Conservation (phyloP, 2,329 filamentous ascomycete species). For the Calonectria naviculata region DNA sequence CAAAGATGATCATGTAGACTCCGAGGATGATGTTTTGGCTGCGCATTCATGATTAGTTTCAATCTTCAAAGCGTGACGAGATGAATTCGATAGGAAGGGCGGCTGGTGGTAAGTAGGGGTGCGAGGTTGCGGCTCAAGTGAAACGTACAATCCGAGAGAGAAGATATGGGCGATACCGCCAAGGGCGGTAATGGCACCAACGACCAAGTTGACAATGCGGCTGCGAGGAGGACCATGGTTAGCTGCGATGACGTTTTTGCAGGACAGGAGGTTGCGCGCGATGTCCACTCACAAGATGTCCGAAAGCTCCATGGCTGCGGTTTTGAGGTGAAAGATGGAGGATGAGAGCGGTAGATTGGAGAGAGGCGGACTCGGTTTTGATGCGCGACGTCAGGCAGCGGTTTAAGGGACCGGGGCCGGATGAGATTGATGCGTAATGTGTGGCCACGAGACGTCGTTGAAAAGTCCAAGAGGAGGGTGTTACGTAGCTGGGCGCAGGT, state of each 20-base stretch:
- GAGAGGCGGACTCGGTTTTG: constrained; percentile 18
- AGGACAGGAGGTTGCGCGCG: constrained; percentile 3
- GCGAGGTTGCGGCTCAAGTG: neutral
- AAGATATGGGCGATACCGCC: constrained; percentile 84
- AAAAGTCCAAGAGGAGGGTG: constrained; percentile 34
- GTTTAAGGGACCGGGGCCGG: constrained; percentile 29
- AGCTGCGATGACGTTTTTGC: constrained; percentile 42
- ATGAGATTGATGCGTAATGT: constrained; percentile 34
- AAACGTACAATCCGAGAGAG: constrained; percentile 67
- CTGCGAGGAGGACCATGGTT: constrained; percentile 61
- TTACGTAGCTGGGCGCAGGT: constrained; percentile 32
- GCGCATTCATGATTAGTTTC: constrained; percentile 26
- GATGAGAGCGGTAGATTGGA: constrained; percentile 19
- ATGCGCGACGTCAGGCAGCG: constrained; percentile 35
- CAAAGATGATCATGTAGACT: constrained; percentile 90
- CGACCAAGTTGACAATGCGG: constrained; percentile 92
- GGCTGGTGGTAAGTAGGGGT: neutral
- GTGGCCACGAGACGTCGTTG: constrained; percentile 35
- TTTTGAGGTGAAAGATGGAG: constrained; percentile 12
- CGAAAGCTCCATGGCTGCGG: constrained; percentile 82
- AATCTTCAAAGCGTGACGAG: neutral
- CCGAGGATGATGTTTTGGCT: constrained; percentile 75
- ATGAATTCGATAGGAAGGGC: neutral
- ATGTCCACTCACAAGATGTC: constrained; percentile 81
- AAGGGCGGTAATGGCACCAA: constrained; percentile 87